Evolutionary conservation across 441 rosid genomes (phyloP).

Genomic region (Erodium trifolium): DNA sequence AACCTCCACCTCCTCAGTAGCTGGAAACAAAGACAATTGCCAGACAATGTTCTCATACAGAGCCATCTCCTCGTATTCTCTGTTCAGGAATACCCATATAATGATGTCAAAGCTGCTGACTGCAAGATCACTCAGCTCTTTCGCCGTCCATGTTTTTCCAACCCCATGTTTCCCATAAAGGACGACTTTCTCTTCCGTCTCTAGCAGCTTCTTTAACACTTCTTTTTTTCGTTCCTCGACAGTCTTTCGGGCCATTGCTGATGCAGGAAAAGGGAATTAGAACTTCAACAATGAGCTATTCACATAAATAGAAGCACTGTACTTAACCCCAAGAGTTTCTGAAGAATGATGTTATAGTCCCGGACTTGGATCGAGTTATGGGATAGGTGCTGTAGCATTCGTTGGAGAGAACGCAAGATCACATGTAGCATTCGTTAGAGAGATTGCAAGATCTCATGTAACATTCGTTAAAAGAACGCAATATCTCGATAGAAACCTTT

Average conservation of each 20-base stretch:
- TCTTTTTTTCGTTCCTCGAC: neutral
- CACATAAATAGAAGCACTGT: neutral
- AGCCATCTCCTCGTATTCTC: conserved; percentile 14
- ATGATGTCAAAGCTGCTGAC: conserved; percentile 11
- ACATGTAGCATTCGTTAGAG: too few species aligned
- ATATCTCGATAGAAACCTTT: too few species aligned
- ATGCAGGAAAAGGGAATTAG: neutral
- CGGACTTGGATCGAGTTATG: too few species aligned
- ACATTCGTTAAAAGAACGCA: too few species aligned
- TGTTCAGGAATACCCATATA: conserved; percentile 33
- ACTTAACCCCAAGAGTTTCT: too few species aligned
- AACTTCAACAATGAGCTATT: neutral
- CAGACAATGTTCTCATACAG: conserved; percentile 32
- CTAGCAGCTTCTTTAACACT: neutral
- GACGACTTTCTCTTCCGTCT: conserved; percentile 14
- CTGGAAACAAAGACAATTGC: conserved; percentile 31
- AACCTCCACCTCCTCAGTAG: conserved; percentile 28
- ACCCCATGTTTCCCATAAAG: conserved; percentile 35
- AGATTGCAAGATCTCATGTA: too few species aligned
- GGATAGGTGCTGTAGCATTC: too few species aligned
- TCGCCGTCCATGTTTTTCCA: conserved; percentile 53
- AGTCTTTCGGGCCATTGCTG: neutral
- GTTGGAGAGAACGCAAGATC: too few species aligned
- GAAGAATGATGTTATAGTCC: too few species aligned
- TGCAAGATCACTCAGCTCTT: conserved; percentile 15